Percentiles rank a stretch among this genome's conserved stretches.
phyloP scores from a whole-genome alignment of 805 yeast genomes.

The Zygosaccharomyces gambellarensis region DNA sequence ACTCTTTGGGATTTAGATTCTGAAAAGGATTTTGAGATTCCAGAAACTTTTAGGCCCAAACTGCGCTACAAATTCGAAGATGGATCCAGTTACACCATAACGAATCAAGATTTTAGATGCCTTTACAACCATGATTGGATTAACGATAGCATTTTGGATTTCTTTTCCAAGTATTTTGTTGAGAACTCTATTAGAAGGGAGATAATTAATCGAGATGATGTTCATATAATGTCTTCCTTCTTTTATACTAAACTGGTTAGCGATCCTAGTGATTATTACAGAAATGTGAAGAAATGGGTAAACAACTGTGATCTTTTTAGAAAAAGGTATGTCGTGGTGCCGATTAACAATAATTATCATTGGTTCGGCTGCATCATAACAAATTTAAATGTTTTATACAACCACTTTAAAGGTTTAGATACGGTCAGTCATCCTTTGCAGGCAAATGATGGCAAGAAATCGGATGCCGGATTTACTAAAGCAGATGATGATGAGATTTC shows the following conservation, averaged over 20 bases:
- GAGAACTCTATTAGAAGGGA: conserved; percentile 32
- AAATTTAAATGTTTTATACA: conserved; percentile 39
- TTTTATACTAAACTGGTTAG: conserved; percentile 64
- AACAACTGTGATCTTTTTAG: conserved; percentile 57
- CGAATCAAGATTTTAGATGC: conserved; percentile 71
- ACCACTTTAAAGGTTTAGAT: conserved; percentile 10
- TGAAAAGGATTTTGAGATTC: conserved; percentile 20
- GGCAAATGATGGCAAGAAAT: not conserved
- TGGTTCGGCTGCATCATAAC: conserved; percentile 81
- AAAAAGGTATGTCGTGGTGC: conserved; percentile 62
- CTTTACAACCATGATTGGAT: conserved; percentile 80
- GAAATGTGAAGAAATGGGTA: conserved; percentile 74
- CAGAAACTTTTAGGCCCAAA: conserved; percentile 37
- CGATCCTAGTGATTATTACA: conserved; percentile 43
- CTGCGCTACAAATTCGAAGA: conserved; percentile 51
- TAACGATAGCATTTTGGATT: conserved; percentile 84
- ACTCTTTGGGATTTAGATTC: conserved; percentile 15
- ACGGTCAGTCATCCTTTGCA: not conserved
- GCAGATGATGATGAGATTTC: conserved; percentile 18
- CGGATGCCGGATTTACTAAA: not conserved
- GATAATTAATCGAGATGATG: conserved; percentile 36
- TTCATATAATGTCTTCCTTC: conserved; percentile 70
- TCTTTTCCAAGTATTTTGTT: conserved; percentile 61
- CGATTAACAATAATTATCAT: conserved; percentile 75
- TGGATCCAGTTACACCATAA: conserved; percentile 50